Evolutionary conservation across 768 basidiomycete genomes (phyloP), one percentile per base, ranked within the genome.

Genomic region (Phanerochaete carnosa): DNA sequence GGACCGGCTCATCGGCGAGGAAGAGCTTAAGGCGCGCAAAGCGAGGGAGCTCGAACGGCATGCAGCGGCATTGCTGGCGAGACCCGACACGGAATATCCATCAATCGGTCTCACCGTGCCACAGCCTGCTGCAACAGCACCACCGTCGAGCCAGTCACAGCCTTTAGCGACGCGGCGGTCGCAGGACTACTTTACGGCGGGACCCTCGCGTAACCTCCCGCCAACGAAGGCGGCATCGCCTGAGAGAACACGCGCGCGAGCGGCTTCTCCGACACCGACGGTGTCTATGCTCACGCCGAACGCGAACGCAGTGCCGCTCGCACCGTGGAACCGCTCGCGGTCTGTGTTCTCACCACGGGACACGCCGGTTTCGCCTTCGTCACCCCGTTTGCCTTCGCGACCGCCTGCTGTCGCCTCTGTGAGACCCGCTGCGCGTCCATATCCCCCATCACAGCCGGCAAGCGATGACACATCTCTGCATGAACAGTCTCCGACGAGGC

Each of bases 1-100:
- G 45, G 84, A 85, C 28, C 79, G 87, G 51, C 74, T 94, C 45
- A 74, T 86, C 58, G 82, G 85, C 33, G 87, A 85, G 62, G 78
- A 75, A 57, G 80, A 81, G 46, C 70, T 74, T 55, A 78, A 74
- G 66, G 77, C 77, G 66, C 71, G 73, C 25, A 30, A 26, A 65
- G 75, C 68, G 39, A 56, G 33, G 62, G 55, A 55, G 57, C 69
- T 69, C 25, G 69, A 65, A 56, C 64, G 65, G 55, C 70, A 64
- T 19, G 67, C 65, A 28, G 65, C 66, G 22, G 65, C 64, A 35
- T 60, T 67, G 6, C 53, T 58, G 53, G 45, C 50, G 64, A 58
- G 16, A 61, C 61, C 29, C 28, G 47, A 39, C 39, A 30, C 55
- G 45, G 43, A 52, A 4, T 43, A 43, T 19, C 39, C 39, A 4